Conservation (phyloP, 257 asterid species). For the Handroanthus guayacan region DNA sequence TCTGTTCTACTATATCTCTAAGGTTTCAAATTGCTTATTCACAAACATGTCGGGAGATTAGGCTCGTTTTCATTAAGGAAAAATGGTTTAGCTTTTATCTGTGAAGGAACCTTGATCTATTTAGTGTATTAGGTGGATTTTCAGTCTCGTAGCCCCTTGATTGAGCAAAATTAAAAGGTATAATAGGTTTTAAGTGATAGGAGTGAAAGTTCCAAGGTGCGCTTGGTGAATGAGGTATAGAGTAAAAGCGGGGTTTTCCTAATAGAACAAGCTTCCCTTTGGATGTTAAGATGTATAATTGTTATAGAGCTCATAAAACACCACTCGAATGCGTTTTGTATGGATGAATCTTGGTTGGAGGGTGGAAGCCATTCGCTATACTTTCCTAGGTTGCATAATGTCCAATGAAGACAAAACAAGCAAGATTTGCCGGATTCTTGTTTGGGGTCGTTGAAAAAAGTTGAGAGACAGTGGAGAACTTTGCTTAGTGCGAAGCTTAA, state of each 20-base stretch:
- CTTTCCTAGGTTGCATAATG: not conserved
- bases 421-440: not conserved
- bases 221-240: not conserved
- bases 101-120: not conserved
- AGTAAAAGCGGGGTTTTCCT: too few species aligned
- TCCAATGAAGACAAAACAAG: not conserved
- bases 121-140: not conserved
- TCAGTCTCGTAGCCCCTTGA: not conserved
- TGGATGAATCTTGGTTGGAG: not conserved
- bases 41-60: not conserved
- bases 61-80: not conserved
- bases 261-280: too few species aligned
- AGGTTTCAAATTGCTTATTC: not conserved
- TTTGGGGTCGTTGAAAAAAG: not conserved
- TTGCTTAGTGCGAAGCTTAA: not conserved
- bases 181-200: not conserved
- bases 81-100: not conserved
- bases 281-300: too few species aligned
- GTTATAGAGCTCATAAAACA: too few species aligned
- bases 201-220: not conserved
- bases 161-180: not conserved
- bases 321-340: too few species aligned
- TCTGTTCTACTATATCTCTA: not conserved
- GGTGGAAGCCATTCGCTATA: not conserved
- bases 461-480: not conserved